Evolutionary conservation across 1,284 basidiomycete genomes (phyloP).

Genomic region (Trametes sp.): DNA sequence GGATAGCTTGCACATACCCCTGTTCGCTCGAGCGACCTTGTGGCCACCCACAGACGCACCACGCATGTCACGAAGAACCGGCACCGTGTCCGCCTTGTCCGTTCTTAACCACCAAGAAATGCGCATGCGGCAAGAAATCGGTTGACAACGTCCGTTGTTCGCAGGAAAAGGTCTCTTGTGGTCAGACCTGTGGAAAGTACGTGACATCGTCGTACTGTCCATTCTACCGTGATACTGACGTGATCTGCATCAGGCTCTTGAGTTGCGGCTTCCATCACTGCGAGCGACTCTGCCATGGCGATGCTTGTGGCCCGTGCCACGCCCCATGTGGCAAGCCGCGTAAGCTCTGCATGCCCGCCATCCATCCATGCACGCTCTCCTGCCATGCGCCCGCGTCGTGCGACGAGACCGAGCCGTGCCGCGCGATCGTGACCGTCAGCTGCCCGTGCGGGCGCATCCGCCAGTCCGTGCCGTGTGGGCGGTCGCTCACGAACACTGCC

Average conservation of each 20-base stretch:
- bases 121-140: slow-evolving; percentile 88
- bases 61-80: slow-evolving; percentile 80
- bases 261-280: slow-evolving; percentile 89
- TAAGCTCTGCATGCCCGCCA: slow-evolving; percentile 72
- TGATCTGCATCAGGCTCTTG: slow-evolving; percentile 54
- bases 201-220: slow-evolving; percentile 30
- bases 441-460: slow-evolving; percentile 87
- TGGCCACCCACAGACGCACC: slow-evolving; percentile 80
- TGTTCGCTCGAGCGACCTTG: slow-evolving; percentile 78
- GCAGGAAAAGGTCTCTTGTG: slow-evolving; percentile 85
- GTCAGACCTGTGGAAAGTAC: slow-evolving; percentile 78
- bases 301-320: slow-evolving; percentile 78
- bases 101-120: slow-evolving; percentile 77
- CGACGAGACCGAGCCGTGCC: slow-evolving; percentile 81
- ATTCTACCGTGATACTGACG: slow-evolving; percentile 13
- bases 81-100: slow-evolving; percentile 84
- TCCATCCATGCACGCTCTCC: slow-evolving; percentile 74
- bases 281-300: slow-evolving; percentile 79
- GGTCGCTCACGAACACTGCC: slow-evolving; percentile 54
- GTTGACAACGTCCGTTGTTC: slow-evolving; percentile 81
- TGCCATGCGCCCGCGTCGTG: slow-evolving; percentile 91
- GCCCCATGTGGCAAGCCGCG: slow-evolving; percentile 85
- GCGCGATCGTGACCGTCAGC: slow-evolving; percentile 64
- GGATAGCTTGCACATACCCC: slow-evolving; percentile 78
- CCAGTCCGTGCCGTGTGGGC: slow-evolving; percentile 76